These are phyloP conservation scores for Candida morakotiae DNA, from an alignment of 805 yeast species.

Conservation along the genomic window DNA sequence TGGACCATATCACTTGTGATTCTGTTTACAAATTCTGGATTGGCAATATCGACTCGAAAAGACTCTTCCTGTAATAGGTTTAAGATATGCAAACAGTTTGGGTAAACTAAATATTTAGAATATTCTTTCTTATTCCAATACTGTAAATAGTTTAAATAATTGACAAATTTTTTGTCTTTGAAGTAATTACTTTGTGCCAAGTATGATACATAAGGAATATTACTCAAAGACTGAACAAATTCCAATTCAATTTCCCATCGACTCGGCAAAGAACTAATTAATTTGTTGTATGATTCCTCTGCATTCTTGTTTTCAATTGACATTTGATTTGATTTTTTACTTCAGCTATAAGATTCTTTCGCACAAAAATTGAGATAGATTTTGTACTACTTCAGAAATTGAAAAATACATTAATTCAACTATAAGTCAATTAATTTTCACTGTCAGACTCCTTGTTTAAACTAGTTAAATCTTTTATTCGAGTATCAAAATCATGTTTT, in stretches of 20 bases:
- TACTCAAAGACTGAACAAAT: constrained; percentile 90
- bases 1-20: constrained; percentile 74
- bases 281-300: background rate
- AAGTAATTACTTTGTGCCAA: constrained; percentile 80
- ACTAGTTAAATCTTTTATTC: too few relatives aligned
- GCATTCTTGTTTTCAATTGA: background rate
- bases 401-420: too few relatives aligned
- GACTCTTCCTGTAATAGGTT: constrained; percentile 53
- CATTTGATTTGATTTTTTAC: background rate
- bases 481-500: constrained; percentile 3
- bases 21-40: constrained; percentile 53
- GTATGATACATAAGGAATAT: constrained; percentile 80
- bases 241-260: constrained; percentile 89
- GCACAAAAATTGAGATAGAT: too few relatives aligned
- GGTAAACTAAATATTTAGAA: constrained; percentile 71
- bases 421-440: too few relatives aligned
- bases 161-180: constrained; percentile 66
- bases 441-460: too few relatives aligned
- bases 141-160: constrained; percentile 74
- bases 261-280: constrained; percentile 47
- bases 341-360: background rate
- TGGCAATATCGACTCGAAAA: constrained; percentile 52
- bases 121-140: constrained; percentile 80
- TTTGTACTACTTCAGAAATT: too few relatives aligned
- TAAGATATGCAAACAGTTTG: constrained; percentile 81